Percentiles rank a stretch among this genome's conserved stretches.
Evolutionary conservation across 2,329 filamentous ascomycete genomes (phyloP).

Genomic region (Nectriaceae sp.): DNA sequence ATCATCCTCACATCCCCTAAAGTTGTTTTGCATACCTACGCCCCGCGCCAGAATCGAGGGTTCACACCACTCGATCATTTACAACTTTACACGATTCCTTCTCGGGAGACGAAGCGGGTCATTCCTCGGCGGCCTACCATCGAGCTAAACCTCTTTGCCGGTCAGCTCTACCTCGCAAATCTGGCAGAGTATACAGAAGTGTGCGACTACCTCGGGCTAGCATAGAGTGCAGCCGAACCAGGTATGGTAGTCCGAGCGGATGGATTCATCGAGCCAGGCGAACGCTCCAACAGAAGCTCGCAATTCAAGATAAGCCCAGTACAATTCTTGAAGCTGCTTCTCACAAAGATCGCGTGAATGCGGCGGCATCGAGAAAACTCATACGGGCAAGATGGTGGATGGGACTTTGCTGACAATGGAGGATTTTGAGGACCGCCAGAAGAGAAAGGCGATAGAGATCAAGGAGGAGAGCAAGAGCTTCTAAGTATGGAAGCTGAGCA

Average conservation of each 20-base stretch:
- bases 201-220: constrained; percentile 53
- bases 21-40: constrained; percentile 51
- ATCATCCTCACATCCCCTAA: constrained; percentile 3
- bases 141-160: constrained; percentile 64
- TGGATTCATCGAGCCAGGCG: constrained; percentile 31
- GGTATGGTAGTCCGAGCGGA: constrained; percentile 10
- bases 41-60: constrained; percentile 4
- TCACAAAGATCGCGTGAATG: constrained; percentile 34
- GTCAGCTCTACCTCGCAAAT: constrained; percentile 60
- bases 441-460: not conserved
- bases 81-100: constrained; percentile 1
- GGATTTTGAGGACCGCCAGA: not conserved
- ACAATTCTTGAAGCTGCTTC: constrained; percentile 34
- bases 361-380: constrained; percentile 38
- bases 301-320: constrained; percentile 29
- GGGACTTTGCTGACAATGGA: not conserved
- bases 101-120: not conserved
- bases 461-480: not conserved
- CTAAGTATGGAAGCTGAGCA: too few relatives aligned
- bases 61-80: constrained; percentile 3
- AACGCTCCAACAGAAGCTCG: not conserved
- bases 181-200: constrained; percentile 53
- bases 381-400: constrained; percentile 35
- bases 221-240: constrained; percentile 27
- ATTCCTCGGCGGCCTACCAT: constrained; percentile 16